Evolutionary conservation across 2,329 filamentous ascomycete genomes (phyloP).

Genomic region (Nakataea oryzae): DNA sequence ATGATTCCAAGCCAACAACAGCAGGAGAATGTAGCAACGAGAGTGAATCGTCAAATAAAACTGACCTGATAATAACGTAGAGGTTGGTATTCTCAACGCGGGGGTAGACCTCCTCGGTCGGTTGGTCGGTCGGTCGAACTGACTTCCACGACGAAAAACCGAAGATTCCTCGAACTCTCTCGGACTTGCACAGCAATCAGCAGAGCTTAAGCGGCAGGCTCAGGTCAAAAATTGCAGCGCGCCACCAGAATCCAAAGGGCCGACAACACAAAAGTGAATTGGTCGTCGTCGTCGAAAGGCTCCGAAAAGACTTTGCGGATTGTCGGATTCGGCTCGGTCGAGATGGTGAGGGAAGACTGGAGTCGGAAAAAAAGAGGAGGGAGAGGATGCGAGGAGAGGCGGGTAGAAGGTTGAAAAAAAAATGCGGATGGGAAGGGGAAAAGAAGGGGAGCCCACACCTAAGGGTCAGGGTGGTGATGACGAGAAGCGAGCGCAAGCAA

Average conservation of each 20-base stretch:
- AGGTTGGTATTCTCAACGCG: neutral
- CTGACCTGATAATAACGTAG: neutral
- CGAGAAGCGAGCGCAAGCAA: neutral
- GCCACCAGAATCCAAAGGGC: conserved; percentile 16
- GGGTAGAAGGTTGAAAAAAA: conserved; percentile 12
- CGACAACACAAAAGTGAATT: conserved; percentile 28
- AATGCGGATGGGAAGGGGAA: conserved; percentile 6
- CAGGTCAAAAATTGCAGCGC: conserved; percentile 1
- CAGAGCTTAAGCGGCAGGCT: conserved; percentile 3
- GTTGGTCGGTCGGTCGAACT: neutral
- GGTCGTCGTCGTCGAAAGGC: conserved; percentile 14
- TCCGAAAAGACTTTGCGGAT: conserved; percentile 9
- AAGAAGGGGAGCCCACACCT: neutral
- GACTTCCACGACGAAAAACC: neutral
- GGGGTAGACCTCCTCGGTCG: neutral
- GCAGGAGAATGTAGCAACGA: neutral
- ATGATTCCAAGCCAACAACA: neutral
- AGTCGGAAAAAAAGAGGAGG: conserved; percentile 8
- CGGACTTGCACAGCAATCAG: conserved; percentile 1
- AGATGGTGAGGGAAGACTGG: conserved; percentile 15
- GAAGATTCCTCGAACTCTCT: neutral
- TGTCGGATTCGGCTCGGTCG: conserved; percentile 21
- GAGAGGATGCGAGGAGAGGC: conserved; percentile 9
- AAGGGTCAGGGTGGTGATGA: conserved; percentile 1
- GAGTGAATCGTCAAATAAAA: neutral